phyloP scores from a whole-genome alignment of 2,329 filamentous ascomycete genomes.

The Penicillium sp. region DNA sequence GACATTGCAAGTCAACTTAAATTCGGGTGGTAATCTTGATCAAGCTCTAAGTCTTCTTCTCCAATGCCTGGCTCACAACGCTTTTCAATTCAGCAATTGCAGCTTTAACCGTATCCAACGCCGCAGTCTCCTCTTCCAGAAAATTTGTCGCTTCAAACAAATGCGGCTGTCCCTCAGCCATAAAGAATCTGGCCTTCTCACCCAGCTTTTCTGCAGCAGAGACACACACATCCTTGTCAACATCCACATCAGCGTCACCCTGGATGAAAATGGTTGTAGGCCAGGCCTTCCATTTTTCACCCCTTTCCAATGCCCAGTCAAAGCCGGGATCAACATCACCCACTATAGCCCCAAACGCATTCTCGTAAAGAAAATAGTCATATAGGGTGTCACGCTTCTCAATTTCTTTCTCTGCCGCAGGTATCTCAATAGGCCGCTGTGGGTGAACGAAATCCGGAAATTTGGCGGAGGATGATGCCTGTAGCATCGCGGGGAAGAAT shows the following conservation, averaged over 20 bases:
- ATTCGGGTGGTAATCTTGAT: too few species aligned
- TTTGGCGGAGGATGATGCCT: not conserved
- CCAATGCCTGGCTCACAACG: not conserved
- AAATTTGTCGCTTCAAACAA: constrained; percentile 2
- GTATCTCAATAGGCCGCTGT: not conserved
- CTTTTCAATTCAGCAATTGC: not conserved
- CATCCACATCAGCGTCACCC: constrained; percentile 1
- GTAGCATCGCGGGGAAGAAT: not conserved
- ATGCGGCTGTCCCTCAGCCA: constrained; percentile 2
- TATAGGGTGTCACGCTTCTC: not conserved
- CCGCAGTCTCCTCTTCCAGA: not conserved
- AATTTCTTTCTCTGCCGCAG: not conserved
- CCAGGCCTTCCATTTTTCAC: not conserved
- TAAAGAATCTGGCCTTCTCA: not conserved
- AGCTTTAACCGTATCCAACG: not conserved
- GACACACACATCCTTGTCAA: constrained; percentile 4
- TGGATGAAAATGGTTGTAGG: constrained; percentile 1
- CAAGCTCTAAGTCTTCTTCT: not conserved
- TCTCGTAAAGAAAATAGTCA: constrained; percentile 1
- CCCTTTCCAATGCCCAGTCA: not conserved
- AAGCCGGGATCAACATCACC: constrained; percentile 1
- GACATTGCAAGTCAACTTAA: too few species aligned
- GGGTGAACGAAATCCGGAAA: not conserved
- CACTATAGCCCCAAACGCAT: not conserved
- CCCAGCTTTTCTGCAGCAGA: not conserved